A percentile compares a stretch with the other conserved stretches of the same genome.
Evolutionary conservation across 768 basidiomycete species (phyloP).

Genomic region (Collybia sordida): DNA sequence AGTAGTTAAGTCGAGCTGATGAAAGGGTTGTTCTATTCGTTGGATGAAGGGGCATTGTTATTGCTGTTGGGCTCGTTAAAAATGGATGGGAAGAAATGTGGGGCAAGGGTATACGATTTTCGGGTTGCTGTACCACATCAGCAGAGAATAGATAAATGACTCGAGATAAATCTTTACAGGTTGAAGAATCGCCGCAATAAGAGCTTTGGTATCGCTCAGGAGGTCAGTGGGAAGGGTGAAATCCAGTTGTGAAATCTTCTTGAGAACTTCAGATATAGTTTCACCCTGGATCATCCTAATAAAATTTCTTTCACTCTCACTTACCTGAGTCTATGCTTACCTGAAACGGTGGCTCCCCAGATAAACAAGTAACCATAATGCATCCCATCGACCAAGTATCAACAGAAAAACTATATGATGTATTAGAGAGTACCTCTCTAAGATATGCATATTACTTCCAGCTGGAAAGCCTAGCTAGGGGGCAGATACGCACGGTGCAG

Average conservation of each 20-base stretch:
- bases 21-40: background rate
- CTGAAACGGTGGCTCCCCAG: slow-evolving; percentile 32
- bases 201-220: slow-evolving; percentile 22
- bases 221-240: slow-evolving; percentile 23
- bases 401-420: slow-evolving; percentile 30
- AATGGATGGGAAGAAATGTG: slow-evolving; percentile 13
- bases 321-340: slow-evolving; percentile 17
- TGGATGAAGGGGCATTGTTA: slow-evolving; percentile 7
- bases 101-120: slow-evolving; percentile 14
- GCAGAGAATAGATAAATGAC: background rate
- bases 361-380: slow-evolving; percentile 34
- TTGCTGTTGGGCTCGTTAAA: slow-evolving; percentile 3
- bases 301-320: slow-evolving; percentile 1
- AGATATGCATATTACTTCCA: no score
- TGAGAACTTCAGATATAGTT: slow-evolving; percentile 16
- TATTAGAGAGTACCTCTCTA: slow-evolving; percentile 40
- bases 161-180: slow-evolving; percentile 17
- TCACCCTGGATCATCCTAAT: slow-evolving; percentile 13
- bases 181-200: slow-evolving; percentile 26
- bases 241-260: slow-evolving; percentile 19
- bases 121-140: slow-evolving; percentile 10
- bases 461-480: no score
- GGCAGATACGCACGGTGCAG: slow-evolving; percentile 37
- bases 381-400: slow-evolving; percentile 53
- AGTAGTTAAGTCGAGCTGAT: background rate